These are phyloP conservation scores for Scytalidium sp. DNA, from an alignment of 2,329 filamentous ascomycete genomes.

Conservation along the genomic window DNA sequence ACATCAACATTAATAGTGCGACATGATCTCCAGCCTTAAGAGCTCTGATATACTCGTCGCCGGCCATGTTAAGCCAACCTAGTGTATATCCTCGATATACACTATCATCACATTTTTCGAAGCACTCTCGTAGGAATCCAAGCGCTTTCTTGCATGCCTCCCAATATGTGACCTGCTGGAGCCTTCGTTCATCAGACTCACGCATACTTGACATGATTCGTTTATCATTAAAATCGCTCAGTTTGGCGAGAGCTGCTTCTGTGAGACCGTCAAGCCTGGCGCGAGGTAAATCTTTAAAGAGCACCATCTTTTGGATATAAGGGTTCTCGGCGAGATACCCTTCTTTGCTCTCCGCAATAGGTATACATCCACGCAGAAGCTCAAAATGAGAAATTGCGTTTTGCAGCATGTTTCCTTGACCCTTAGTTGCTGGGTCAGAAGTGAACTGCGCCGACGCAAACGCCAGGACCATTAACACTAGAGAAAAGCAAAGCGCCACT, in stretches of 20 bases:
- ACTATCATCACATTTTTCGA: conserved; percentile 11
- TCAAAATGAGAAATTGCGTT: conserved; percentile 12
- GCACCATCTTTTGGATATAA: conserved; percentile 10
- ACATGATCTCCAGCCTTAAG: conserved; percentile 10
- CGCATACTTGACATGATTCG: conserved; percentile 4
- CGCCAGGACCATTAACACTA: conserved; percentile 14
- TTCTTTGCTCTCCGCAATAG: conserved; percentile 7
- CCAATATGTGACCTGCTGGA: conserved; percentile 8
- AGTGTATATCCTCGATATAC: conserved; percentile 11
- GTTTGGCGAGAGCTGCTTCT: conserved; percentile 4
- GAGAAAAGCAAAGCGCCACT: conserved; percentile 10
- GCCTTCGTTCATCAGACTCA: neutral
- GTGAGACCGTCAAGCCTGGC: conserved; percentile 2
- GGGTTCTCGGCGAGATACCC: conserved; percentile 11
- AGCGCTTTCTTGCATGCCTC: conserved; percentile 13
- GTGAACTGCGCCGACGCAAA: conserved; percentile 12
- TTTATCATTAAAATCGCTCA: conserved; percentile 9
- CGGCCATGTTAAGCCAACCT: conserved; percentile 15
- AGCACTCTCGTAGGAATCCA: conserved; percentile 8
- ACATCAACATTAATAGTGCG: conserved; percentile 16
- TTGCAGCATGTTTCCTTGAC: conserved; percentile 7
- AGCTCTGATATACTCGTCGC: conserved; percentile 13
- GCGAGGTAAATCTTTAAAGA: conserved; percentile 8
- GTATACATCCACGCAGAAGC: conserved; percentile 9
- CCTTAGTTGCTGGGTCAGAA: neutral